Base-by-base conservation (phyloP, 495 filamentous ascomycete genomes). In the Penicillium daleae region DNA sequence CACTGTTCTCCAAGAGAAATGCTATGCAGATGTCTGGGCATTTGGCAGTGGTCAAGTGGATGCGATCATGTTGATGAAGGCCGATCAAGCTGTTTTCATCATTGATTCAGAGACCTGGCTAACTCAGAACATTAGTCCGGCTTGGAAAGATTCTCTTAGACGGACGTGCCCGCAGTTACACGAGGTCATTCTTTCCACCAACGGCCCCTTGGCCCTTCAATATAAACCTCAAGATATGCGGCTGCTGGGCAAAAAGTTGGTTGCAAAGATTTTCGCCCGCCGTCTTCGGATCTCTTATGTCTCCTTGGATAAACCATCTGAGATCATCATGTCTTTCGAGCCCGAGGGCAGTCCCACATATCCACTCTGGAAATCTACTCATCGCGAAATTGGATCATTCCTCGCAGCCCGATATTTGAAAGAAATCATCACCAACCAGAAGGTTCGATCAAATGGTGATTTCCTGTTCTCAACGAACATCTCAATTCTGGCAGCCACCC, bases 1-100 rank as follows among this genome's bases (percentile, higher is more conserved):
- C 1, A 57, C 39, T 19, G 75, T 64, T 56, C 66, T 89, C 27
- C 68, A 70, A 57, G 32, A 69, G 6, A 8, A 9, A 10, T 62
- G 81, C 57, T 12, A 74, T 0, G 42, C 78, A 27, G 73, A 80
- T 49, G 81, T 87, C 24, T 85, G 80, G 71, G 87, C 86, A 0
- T 87, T 90, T 66, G 87, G 89, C 57, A 86, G 89, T 64, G 86
- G 87, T 67, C 78, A 78, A 1, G 59, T 88, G 32, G 88, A 90
- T 68, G 29, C 90, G 26, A 69, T 73, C 17, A 90, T 90, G 88
- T 55, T 89, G 24, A 56, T 29, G 5, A 65, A 73, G 49, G 86
- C 87, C 31, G 66, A 90, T 67, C 59, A 82, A 60, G 85, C 86
- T 27, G 66, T 89, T 33, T 75, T 90, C 17, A 81, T 90, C 2